These are phyloP conservation scores for Botrytis tulipae DNA, from an alignment of 2,329 filamentous ascomycete genomes.

Conservation along the genomic window DNA sequence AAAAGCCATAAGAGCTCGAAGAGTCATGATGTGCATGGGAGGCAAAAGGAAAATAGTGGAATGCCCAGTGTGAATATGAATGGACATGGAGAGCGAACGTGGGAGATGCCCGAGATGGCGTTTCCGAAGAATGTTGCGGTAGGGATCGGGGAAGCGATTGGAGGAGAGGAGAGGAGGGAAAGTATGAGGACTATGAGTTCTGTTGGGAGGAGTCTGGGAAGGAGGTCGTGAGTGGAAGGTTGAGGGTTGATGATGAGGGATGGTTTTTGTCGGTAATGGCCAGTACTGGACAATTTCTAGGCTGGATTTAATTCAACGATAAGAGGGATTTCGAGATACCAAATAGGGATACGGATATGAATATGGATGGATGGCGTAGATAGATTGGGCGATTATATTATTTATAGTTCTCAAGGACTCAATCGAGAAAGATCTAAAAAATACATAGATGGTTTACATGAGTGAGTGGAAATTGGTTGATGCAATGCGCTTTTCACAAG, in stretches of 20 bases:
- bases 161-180: conserved; percentile 14
- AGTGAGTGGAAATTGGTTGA: neutral
- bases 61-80: neutral
- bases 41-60: neutral
- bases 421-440: neutral
- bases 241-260: neutral
- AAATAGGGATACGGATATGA: neutral
- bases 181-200: conserved; percentile 16
- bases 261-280: neutral
- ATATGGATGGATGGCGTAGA: neutral
- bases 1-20: conserved; percentile 16
- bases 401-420: neutral
- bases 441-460: neutral
- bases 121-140: conserved; percentile 10
- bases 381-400: neutral
- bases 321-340: neutral
- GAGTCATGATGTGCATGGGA: conserved; percentile 6
- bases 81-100: conserved; percentile 25
- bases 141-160: conserved; percentile 10
- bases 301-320: neutral
- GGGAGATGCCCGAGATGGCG: conserved; percentile 25
- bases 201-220: conserved; percentile 11
- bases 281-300: neutral
- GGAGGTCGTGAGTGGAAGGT: neutral
- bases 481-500: neutral